These are phyloP conservation scores for Cymbopogon citratus DNA, from an alignment of 176 grass and related monocot genomes.

Conservation along the genomic window DNA sequence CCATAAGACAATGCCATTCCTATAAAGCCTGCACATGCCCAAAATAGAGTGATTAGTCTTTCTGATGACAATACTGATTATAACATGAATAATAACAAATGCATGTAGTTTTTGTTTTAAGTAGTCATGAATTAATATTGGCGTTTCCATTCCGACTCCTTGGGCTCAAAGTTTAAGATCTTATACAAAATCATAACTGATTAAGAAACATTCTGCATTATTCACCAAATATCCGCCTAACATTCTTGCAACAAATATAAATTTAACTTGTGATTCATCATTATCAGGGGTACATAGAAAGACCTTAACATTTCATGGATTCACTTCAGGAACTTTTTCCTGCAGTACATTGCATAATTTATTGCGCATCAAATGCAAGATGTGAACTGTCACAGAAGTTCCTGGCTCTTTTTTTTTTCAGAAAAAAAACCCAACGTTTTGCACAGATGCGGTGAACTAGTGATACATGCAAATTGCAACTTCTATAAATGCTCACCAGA, in stretches of 20 bases:
- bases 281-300: neutral
- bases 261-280: neutral
- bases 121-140: neutral
- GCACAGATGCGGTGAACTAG: neutral
- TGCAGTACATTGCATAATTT: neutral
- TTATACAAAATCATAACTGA: neutral
- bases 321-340: neutral
- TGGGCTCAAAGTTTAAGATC: neutral
- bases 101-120: neutral
- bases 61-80: neutral
- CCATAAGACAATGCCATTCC: constrained; percentile 98
- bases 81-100: neutral
- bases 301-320: neutral
- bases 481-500: constrained; percentile 43
- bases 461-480: neutral
- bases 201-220: neutral
- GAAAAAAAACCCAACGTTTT: neutral
- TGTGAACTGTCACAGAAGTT: neutral
- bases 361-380: neutral
- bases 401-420: neutral
- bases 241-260: neutral
- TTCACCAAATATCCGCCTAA: neutral
- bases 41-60: neutral
- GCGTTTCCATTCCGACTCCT: neutral
- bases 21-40: constrained; percentile 61